phyloP scores from a whole-genome alignment of 768 basidiomycete genomes.

The Termitomyces bulborhizus region DNA sequence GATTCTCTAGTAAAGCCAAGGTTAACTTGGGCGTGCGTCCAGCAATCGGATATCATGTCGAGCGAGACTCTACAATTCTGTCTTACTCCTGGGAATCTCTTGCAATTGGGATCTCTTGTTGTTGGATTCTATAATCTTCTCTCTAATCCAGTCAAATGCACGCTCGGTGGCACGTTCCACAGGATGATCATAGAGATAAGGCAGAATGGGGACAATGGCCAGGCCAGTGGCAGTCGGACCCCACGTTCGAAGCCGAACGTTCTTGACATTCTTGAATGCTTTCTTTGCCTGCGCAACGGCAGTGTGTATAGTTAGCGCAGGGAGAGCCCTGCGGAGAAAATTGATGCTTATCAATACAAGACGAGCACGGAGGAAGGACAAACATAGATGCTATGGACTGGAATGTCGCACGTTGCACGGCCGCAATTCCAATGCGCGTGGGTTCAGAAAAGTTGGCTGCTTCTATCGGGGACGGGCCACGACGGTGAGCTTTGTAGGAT shows the following conservation, averaged over 20 bases:
- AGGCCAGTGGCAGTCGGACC: conserved; percentile 73
- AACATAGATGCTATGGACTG: conserved; percentile 82
- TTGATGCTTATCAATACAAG: conserved; percentile 4
- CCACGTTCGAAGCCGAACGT: conserved; percentile 58
- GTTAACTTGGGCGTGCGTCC: background rate
- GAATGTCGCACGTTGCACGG: conserved; percentile 71
- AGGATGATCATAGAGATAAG: conserved; percentile 75
- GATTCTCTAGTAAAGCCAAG: background rate
- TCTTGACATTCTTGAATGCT: conserved; percentile 54
- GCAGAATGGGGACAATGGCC: conserved; percentile 66
- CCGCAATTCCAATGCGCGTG: conserved; percentile 60
- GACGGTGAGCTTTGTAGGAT: conserved; percentile 68
- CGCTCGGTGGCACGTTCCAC: conserved; percentile 66
- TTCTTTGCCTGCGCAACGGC: conserved; percentile 70
- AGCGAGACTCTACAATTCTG: conserved; percentile 6
- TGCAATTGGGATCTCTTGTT: conserved; percentile 12
- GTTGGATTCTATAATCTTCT: conserved; percentile 40
- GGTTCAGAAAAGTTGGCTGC: conserved; percentile 66
- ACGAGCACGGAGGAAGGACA: conserved; percentile 19
- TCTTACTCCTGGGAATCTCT: conserved; percentile 7
- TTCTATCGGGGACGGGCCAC: conserved; percentile 62
- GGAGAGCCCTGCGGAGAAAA: conserved; percentile 54
- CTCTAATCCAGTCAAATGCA: conserved; percentile 66
- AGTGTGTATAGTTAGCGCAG: conserved; percentile 82
- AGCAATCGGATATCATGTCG: background rate